These are phyloP conservation scores for Yamadazyma kitorensis DNA, from an alignment of 805 yeast species.

Conservation along the genomic window DNA sequence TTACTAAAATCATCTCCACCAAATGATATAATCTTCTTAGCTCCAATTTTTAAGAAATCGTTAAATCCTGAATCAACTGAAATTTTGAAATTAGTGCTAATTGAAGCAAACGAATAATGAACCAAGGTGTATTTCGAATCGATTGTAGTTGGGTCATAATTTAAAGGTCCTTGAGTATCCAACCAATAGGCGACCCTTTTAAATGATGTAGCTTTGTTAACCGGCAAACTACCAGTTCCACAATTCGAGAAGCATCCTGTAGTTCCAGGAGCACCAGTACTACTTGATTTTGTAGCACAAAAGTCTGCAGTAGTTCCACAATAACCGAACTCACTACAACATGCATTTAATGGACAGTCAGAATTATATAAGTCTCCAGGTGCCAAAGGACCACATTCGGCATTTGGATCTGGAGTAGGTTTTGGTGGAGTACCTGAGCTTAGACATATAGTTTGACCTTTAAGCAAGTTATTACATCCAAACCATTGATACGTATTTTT, in stretches of 20 bases:
- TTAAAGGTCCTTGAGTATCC: constrained; percentile 11
- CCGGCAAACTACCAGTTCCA: constrained; percentile 16
- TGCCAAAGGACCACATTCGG: constrained; percentile 20
- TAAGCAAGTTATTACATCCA: constrained; percentile 12
- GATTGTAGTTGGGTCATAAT: constrained; percentile 11
- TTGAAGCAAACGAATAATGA: constrained; percentile 17
- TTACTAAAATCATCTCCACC: constrained; percentile 19
- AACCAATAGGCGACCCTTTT: constrained; percentile 17
- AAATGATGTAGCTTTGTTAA: constrained; percentile 11
- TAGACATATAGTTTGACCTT: constrained; percentile 14
- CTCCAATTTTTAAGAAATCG: constrained; percentile 11
- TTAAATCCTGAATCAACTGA: constrained; percentile 5
- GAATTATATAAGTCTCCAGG: constrained; percentile 14
- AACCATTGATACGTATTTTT: constrained; percentile 15
- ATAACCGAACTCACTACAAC: constrained; percentile 15
- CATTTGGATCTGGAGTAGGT: constrained; percentile 13
- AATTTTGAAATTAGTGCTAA: constrained; percentile 12
- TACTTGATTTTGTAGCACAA: constrained; percentile 12
- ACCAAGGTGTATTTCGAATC: constrained; percentile 10
- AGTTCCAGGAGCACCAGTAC: constrained; percentile 17
- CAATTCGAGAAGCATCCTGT: constrained; percentile 17
- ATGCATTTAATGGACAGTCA: constrained; percentile 18
- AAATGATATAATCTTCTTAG: constrained; percentile 16
- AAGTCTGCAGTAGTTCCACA: constrained; percentile 16
- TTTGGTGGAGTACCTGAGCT: constrained; percentile 16